A percentile compares a stretch with the other conserved stretches of the same genome.
These are phyloP conservation scores for Diaporthe citrichinensis DNA, from an alignment of 2,329 filamentous ascomycete genomes.

Conservation along the genomic window DNA sequence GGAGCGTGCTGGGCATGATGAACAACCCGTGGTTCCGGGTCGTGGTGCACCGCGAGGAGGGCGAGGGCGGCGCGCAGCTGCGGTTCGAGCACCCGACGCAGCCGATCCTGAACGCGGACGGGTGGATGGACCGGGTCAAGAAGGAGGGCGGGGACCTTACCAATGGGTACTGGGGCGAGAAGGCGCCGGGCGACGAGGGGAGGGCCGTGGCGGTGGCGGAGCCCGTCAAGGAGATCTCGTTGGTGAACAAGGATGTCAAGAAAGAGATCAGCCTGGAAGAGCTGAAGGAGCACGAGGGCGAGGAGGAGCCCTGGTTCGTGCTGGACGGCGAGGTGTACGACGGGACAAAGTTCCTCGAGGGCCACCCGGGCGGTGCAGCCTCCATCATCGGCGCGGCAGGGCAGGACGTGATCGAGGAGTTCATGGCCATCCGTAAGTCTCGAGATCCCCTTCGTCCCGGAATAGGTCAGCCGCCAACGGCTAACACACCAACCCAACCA, in stretches of 20 bases:
- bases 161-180: slow-evolving; percentile 90
- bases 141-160: slow-evolving; percentile 83
- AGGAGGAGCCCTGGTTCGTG: slow-evolving; percentile 85
- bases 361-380: slow-evolving; percentile 87
- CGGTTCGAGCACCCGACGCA: slow-evolving; percentile 92
- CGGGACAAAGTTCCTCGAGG: slow-evolving; percentile 83
- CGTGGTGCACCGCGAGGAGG: slow-evolving; percentile 80
- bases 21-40: slow-evolving; percentile 96
- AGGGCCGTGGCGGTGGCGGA: slow-evolving; percentile 59
- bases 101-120: slow-evolving; percentile 80
- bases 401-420: slow-evolving; percentile 87
- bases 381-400: slow-evolving; percentile 89
- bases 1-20: slow-evolving; percentile 97
- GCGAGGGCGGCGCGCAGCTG: slow-evolving; percentile 63
- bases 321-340: slow-evolving; percentile 92
- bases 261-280: slow-evolving; percentile 78
- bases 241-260: slow-evolving; percentile 79
- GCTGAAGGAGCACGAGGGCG: slow-evolving; percentile 75
- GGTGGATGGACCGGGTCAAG: slow-evolving; percentile 96
- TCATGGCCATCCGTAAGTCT: slow-evolving; percentile 87
- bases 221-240: slow-evolving; percentile 76
- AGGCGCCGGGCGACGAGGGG: slow-evolving; percentile 64
- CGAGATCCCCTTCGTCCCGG: not conserved
- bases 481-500: slow-evolving; percentile 48
- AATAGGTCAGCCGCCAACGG: not conserved